phyloP scores from a whole-genome alignment of 192 early-diverging fungal genomes.

The Geranomyces variabilis region DNA sequence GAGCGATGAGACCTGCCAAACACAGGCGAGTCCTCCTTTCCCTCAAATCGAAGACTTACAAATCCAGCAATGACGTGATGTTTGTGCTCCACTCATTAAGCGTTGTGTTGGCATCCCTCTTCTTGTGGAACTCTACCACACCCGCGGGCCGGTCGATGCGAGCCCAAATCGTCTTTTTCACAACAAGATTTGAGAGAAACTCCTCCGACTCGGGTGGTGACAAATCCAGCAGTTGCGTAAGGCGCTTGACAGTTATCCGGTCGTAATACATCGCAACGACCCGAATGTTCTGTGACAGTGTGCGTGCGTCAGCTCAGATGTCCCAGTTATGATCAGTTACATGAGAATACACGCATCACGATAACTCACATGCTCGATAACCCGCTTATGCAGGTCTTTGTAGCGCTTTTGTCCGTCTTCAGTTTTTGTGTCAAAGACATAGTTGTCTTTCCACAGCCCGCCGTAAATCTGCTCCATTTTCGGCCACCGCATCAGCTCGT shows the following conservation, averaged over 20 bases:
- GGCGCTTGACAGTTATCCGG: slow-evolving; percentile 79
- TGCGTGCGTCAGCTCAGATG: slow-evolving; percentile 11
- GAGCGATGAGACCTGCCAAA: background rate
- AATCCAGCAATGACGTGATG: slow-evolving; percentile 80
- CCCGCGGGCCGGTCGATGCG: slow-evolving; percentile 92
- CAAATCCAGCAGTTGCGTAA: slow-evolving; percentile 91
- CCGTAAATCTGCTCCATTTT: slow-evolving; percentile 92
- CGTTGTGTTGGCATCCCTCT: slow-evolving; percentile 84
- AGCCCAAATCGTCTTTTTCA: slow-evolving; percentile 94
- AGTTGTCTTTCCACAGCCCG: slow-evolving; percentile 68
- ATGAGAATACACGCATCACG: background rate
- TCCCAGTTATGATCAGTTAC: too few species aligned
- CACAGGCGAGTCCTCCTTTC: too few species aligned
- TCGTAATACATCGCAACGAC: slow-evolving; percentile 97
- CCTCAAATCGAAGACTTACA: slow-evolving; percentile 42
- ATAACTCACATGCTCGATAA: slow-evolving; percentile 86
- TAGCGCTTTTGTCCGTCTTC: slow-evolving; percentile 81
- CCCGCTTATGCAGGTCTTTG: slow-evolving; percentile 86
- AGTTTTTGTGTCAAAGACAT: slow-evolving; percentile 70
- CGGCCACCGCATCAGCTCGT: slow-evolving; percentile 95
- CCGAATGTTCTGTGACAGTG: slow-evolving; percentile 75
- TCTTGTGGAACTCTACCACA: slow-evolving; percentile 82
- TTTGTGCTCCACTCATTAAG: slow-evolving; percentile 94
- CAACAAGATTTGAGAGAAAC: slow-evolving; percentile 91
- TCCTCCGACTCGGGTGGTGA: slow-evolving; percentile 79